phyloP scores from a whole-genome alignment of 2,329 filamentous ascomycete genomes.

The Fusarium kyushuense region DNA sequence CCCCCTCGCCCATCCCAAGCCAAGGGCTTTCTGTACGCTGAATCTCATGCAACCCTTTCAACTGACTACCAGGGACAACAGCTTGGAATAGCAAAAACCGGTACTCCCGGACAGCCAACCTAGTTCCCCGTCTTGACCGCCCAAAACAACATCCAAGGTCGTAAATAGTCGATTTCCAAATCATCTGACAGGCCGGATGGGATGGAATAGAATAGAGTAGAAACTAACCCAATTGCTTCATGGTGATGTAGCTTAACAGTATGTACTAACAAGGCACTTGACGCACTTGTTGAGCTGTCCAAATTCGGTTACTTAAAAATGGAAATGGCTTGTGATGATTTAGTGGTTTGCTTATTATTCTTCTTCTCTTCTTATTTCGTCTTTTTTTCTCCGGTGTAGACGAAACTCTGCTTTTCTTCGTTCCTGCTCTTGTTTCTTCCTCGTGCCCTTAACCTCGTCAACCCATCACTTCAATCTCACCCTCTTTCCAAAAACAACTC shows the following conservation, averaged over 20 bases:
- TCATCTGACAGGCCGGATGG: slow-evolving; percentile 6
- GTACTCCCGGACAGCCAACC: slow-evolving; percentile 23
- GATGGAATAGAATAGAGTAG: slow-evolving; percentile 1
- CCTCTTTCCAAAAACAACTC: slow-evolving; percentile 20
- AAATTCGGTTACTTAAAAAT: slow-evolving; percentile 39
- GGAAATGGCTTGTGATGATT: slow-evolving; percentile 29
- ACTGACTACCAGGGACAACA: slow-evolving; percentile 20
- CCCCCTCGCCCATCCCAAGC: not conserved
- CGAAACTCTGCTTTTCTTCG: slow-evolving; percentile 7
- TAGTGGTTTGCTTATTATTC: slow-evolving; percentile 16
- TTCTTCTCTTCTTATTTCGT: not conserved
- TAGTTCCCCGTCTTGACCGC: slow-evolving; percentile 39
- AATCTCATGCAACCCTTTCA: slow-evolving; percentile 9
- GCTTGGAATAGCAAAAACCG: slow-evolving; percentile 30
- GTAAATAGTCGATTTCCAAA: not conserved
- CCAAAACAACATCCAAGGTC: slow-evolving; percentile 26
- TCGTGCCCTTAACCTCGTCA: slow-evolving; percentile 35
- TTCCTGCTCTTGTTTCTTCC: slow-evolving; percentile 19
- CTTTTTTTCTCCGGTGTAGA: not conserved
- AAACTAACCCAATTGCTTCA: not conserved
- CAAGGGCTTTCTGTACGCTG: not conserved
- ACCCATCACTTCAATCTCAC: slow-evolving; percentile 16
- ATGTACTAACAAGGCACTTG: slow-evolving; percentile 18
- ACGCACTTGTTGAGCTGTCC: slow-evolving; percentile 32
- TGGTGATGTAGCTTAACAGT: not conserved